Conservation (phyloP, 306 rosid species). For the Luffa aegyptiaca region DNA sequence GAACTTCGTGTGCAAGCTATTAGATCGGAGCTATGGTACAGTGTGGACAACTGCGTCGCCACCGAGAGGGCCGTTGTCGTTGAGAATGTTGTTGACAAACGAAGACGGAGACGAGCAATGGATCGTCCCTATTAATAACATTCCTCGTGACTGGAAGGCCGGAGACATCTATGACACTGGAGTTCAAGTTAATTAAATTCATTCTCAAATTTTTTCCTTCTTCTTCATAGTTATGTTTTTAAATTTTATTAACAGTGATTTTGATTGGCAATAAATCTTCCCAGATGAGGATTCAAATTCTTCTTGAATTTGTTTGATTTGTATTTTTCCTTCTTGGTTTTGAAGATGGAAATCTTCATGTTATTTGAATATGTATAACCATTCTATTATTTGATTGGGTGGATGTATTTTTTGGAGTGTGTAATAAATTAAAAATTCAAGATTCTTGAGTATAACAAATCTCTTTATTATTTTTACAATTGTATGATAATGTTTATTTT, state of each 20-base stretch:
- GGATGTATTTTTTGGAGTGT: background rate
- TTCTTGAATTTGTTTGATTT: background rate
- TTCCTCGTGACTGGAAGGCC: slow-evolving; percentile 71
- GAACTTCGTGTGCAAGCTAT: slow-evolving; percentile 60
- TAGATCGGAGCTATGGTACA: slow-evolving; percentile 65
- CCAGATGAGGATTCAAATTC: background rate
- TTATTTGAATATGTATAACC: slow-evolving; percentile 6
- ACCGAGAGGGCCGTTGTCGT: slow-evolving; percentile 66
- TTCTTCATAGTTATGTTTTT: background rate
- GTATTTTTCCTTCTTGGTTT: background rate
- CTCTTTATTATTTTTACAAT: too few species aligned
- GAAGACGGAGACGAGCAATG: slow-evolving; percentile 71
- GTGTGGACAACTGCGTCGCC: slow-evolving; percentile 70
- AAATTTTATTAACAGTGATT: background rate
- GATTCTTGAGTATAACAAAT: background rate
- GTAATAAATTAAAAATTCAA: background rate
- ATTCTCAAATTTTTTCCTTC: background rate
- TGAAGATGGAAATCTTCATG: background rate
- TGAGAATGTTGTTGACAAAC: slow-evolving; percentile 68
- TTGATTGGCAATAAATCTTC: background rate
- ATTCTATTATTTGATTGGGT: background rate
- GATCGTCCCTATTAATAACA: slow-evolving; percentile 63
- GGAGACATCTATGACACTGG: slow-evolving; percentile 75
- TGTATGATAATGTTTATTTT: background rate
- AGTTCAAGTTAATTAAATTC: slow-evolving; percentile 46